Evolutionary conservation across 257 asterid species (phyloP).

Genomic region (Jasminum sambac): DNA sequence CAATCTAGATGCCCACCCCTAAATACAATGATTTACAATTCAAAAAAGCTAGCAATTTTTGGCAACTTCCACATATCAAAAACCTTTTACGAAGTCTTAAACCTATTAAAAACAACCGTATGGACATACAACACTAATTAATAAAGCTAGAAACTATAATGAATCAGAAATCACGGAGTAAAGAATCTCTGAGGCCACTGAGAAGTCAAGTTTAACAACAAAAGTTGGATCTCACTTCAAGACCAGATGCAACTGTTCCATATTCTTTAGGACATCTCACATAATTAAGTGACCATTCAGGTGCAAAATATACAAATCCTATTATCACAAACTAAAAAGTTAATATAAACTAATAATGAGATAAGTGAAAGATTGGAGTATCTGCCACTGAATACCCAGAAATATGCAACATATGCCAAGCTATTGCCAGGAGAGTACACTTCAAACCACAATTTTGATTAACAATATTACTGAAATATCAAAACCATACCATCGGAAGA

Average conservation of each 20-base stretch:
- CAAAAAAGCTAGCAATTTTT: neutral
- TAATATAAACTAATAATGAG: neutral
- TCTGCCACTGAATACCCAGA: neutral
- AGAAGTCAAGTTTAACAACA: neutral
- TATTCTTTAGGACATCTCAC: neutral
- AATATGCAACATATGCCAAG: neutral
- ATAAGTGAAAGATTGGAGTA: neutral
- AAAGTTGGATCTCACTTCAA: neutral
- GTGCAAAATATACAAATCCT: neutral
- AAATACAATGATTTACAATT: neutral
- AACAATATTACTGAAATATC: neutral
- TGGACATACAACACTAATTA: neutral
- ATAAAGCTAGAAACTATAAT: neutral
- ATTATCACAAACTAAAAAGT: neutral
- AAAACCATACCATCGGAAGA: constrained; percentile 46
- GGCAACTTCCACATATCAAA: neutral
- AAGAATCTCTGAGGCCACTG: neutral
- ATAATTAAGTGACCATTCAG: neutral
- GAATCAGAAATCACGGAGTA: neutral
- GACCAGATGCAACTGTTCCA: neutral
- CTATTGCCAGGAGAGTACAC: constrained; percentile 13
- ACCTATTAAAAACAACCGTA: neutral
- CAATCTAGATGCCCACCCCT: too few relatives aligned
- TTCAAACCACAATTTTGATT: neutral
- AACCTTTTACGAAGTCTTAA: neutral